phyloP scores from a whole-genome alignment of 2,329 filamentous ascomycete genomes.

The Capronia americana region DNA sequence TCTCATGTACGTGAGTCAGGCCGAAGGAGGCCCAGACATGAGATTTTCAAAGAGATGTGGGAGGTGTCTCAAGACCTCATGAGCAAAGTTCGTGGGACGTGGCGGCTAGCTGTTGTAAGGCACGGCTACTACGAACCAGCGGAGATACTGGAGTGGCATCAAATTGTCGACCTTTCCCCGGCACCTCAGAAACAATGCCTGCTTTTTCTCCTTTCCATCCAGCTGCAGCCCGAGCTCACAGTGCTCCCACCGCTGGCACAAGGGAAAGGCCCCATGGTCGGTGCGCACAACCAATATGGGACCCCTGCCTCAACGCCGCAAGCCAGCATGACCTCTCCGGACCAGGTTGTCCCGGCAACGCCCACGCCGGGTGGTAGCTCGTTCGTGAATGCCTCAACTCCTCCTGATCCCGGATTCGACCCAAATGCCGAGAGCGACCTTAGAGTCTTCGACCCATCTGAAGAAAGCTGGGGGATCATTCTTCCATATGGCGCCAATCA shows the following conservation, averaged over 20 bases:
- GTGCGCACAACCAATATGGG: constrained; percentile 32
- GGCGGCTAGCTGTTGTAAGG: constrained; percentile 63
- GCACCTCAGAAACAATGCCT: constrained; percentile 23
- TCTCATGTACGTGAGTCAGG: constrained; percentile 43
- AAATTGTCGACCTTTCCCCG: constrained; percentile 21
- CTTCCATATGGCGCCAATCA: constrained; percentile 57
- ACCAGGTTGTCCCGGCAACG: constrained; percentile 50
- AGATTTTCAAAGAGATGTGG: constrained; percentile 65
- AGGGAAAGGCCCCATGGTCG: constrained; percentile 14
- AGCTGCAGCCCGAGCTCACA: constrained; percentile 23
- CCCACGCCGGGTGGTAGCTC: constrained; percentile 41
- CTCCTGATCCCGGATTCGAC: constrained; percentile 34
- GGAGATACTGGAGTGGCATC: constrained; percentile 53
- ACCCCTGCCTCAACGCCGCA: constrained; percentile 41
- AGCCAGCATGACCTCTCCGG: constrained; percentile 45
- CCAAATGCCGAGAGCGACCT: constrained; percentile 58
- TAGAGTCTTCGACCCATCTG: constrained; percentile 62
- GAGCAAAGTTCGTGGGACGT: constrained; percentile 58
- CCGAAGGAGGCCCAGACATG: constrained; percentile 49
- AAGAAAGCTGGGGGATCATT: constrained; percentile 66
- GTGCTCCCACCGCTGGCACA: constrained; percentile 12
- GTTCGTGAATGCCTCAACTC: constrained; percentile 39
- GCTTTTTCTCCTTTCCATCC: constrained; percentile 32
- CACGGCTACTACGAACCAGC: constrained; percentile 59
- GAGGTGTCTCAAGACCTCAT: constrained; percentile 62